These are phyloP conservation scores for Pseudomonodictys pantanalensis DNA, from an alignment of 495 filamentous ascomycete genomes.

Conservation along the genomic window DNA sequence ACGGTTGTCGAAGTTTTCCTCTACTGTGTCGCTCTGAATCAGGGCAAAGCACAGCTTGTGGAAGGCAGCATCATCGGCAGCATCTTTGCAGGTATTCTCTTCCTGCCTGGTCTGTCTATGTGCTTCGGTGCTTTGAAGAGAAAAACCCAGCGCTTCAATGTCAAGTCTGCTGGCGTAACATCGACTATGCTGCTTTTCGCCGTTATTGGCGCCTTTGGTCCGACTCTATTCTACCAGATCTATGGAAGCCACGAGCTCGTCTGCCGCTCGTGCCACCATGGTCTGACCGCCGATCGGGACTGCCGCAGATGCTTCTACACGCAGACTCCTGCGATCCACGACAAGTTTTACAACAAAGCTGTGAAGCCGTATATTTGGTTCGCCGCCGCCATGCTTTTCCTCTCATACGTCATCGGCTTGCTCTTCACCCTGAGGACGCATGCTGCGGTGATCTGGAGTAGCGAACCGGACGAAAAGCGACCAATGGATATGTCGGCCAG, in stretches of 20 bases:
- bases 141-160: slow-evolving; percentile 98
- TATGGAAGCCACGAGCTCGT: slow-evolving; percentile 96
- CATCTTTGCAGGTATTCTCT: slow-evolving; percentile 94
- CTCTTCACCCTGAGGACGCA: slow-evolving; percentile 97
- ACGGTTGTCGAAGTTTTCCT: slow-evolving; percentile 97
- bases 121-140: slow-evolving; percentile 97
- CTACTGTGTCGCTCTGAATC: slow-evolving; percentile 89
- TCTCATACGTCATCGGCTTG: slow-evolving; percentile 89
- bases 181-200: slow-evolving; percentile 98
- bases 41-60: slow-evolving; percentile 89
- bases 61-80: slow-evolving; percentile 97
- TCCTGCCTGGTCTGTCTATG: slow-evolving; percentile 96
- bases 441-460: slow-evolving; percentile 95
- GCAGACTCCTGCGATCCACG: slow-evolving; percentile 78
- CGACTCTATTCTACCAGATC: slow-evolving; percentile 98
- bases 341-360: slow-evolving; percentile 82
- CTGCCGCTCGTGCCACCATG: slow-evolving; percentile 70
- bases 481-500: slow-evolving; percentile 31
- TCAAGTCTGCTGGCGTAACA: slow-evolving; percentile 92
- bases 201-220: slow-evolving; percentile 93
- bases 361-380: slow-evolving; percentile 93
- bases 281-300: slow-evolving; percentile 55
- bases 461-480: slow-evolving; percentile 81
- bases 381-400: slow-evolving; percentile 77
- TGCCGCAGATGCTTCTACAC: slow-evolving; percentile 93